Evolutionary conservation across 2,329 filamentous ascomycete species (phyloP), one percentile per base, ranked within the genome.

Genomic region (Fusarium citri): DNA sequence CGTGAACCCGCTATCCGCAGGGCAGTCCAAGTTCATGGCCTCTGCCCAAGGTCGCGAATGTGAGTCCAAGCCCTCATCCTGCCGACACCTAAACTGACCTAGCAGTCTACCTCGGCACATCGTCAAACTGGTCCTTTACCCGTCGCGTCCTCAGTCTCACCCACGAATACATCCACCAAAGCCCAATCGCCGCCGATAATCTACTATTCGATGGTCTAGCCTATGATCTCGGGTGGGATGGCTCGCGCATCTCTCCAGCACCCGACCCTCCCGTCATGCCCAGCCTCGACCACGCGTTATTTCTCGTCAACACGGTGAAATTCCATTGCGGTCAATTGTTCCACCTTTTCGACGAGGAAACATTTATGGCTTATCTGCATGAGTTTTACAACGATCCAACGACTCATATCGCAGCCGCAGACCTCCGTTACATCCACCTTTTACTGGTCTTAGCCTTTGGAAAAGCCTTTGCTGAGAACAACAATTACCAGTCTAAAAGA

Each of bases 41-140:
- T 79, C 81, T 0, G 75, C 77, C 0, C 79, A 79, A 51, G 83
- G 83, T 11, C 76, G 79, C 64, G 79, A 78, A 49, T 84, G 83
- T 84, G 69, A 69, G 83, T 30, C 28, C 1, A 14, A 14, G 12
- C 28, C 25, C 28, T 30, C 28, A 0, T 30, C 28, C 15, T 15
- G 12, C 28, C 12, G 28, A 8, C 28, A 30, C 28, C 28, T 15
- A 30, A 30, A 15, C 28, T 30, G 14, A 30, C 6, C 28, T 30
- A 4, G 28, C 28, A 30, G 28, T 30, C 28, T 30, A 30, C 60
- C 78, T 88, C 11, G 86, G 85, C 3, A 85, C 84, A 3, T 87
- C 85, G 0, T 88, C 86, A 2, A 88, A 86, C 48, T 88, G 86
- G 86, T 84, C 85, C 0, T 88, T 87, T 51, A 81, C 81, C 26